Evolutionary conservation across 169 alveolate species (phyloP).

Genomic region (Eimeria tenella): DNA sequence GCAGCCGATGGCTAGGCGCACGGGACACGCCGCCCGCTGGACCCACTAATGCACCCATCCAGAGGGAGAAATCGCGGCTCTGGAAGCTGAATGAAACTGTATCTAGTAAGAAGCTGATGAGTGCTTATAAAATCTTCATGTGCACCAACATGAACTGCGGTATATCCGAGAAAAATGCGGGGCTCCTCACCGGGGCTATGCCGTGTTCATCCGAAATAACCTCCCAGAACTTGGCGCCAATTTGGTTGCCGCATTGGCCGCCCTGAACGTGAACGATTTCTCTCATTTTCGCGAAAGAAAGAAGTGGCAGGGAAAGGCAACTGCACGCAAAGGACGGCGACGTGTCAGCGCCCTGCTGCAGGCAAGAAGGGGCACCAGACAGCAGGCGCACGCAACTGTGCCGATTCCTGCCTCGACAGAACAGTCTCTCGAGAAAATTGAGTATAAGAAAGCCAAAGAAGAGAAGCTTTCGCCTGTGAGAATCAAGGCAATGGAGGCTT

Average conservation of each 20-base stretch:
- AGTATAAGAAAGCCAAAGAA: conserved; percentile 66
- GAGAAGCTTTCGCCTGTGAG: conserved; percentile 73
- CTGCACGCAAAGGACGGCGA: conserved; percentile 75
- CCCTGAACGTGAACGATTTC: conserved; percentile 99
- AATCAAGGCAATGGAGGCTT: conserved; percentile 74
- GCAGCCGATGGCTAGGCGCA: conserved; percentile 73
- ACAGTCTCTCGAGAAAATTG: conserved; percentile 50
- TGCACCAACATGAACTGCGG: conserved; percentile 41
- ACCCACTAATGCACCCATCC: conserved; percentile 66
- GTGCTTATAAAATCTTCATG: conserved; percentile 49
- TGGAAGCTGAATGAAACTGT: neutral
- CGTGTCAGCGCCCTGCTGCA: conserved; percentile 77
- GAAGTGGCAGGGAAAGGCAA: conserved; percentile 56
- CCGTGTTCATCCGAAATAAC: conserved; percentile 99
- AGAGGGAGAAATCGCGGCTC: neutral
- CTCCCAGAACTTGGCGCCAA: conserved; percentile 99
- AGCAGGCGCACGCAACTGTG: conserved; percentile 77
- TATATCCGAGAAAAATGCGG: conserved; percentile 34
- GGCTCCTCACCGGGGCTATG: conserved; percentile 94
- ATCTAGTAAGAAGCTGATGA: conserved; percentile 27
- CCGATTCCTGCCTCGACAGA: conserved; percentile 75
- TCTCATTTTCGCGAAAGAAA: conserved; percentile 92
- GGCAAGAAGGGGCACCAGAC: conserved; percentile 78
- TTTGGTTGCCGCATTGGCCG: conserved; percentile 99
- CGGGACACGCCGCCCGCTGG: conserved; percentile 70